Evolutionary conservation across 495 filamentous ascomycete genomes (phyloP).

Genomic region (Xylaria nigripes): DNA sequence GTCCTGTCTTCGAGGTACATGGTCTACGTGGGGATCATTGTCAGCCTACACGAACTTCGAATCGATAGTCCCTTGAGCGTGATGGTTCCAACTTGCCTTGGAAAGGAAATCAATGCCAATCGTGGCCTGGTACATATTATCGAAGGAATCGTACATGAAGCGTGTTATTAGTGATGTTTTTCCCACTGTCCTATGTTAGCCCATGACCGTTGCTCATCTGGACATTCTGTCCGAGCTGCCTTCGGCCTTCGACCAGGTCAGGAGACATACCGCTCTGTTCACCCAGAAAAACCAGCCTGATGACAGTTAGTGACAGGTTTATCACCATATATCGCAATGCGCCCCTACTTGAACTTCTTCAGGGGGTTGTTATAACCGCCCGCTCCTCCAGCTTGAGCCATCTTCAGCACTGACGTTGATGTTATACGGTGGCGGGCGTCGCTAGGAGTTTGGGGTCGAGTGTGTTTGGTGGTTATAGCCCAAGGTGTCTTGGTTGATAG

Average conservation of each 20-base stretch:
- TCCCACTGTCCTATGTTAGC: conserved; percentile 55
- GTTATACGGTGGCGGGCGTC: conserved; percentile 7
- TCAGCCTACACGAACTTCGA: conserved; percentile 15
- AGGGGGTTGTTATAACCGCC: conserved; percentile 95
- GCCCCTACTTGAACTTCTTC: conserved; percentile 96
- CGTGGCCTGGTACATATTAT: conserved; percentile 99
- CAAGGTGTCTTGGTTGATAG: conserved; percentile 1
- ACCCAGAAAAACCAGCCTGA: conserved; percentile 88
- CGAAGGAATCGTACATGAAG: conserved; percentile 99
- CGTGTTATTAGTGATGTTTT: conserved; percentile 98
- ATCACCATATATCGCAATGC: neutral
- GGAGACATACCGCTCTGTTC: conserved; percentile 84
- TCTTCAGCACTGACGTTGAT: conserved; percentile 19
- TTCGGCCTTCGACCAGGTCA: neutral
- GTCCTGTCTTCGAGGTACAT: conserved; percentile 99
- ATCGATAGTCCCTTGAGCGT: neutral
- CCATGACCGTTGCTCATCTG: neutral
- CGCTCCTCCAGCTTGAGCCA: conserved; percentile 45
- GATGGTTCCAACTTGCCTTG: conserved; percentile 53
- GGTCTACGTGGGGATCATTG: conserved; percentile 48
- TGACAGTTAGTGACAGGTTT: neutral
- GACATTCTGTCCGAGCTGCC: neutral
- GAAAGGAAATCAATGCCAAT: conserved; percentile 99
- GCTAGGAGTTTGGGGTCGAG: neutral
- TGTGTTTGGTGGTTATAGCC: neutral